phyloP scores from a whole-genome alignment of 352 stramenopile species.

The Pythium sp. region DNA sequence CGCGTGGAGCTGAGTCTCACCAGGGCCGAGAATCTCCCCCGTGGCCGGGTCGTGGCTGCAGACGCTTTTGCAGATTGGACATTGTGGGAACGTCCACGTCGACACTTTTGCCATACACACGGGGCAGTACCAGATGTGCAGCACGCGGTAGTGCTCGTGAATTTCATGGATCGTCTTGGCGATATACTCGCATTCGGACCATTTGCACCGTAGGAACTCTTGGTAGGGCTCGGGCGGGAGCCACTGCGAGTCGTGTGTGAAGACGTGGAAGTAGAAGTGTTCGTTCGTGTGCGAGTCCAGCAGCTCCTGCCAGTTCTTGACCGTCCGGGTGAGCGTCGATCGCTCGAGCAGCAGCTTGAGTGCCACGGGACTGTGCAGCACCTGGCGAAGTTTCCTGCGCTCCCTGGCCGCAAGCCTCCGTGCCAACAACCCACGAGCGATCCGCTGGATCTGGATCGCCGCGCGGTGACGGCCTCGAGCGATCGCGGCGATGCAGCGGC shows the following conservation, averaged over 20 bases:
- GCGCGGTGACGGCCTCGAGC: conserved; percentile 39
- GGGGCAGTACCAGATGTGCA: conserved; percentile 76
- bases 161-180: conserved; percentile 69
- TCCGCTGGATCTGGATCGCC: conserved; percentile 51
- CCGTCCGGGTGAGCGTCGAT: conserved; percentile 54
- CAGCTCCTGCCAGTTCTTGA: conserved; percentile 76
- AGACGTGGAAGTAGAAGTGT: conserved; percentile 85
- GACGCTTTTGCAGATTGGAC: conserved; percentile 56
- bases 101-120: conserved; percentile 70
- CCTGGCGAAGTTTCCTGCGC: conserved; percentile 45
- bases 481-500: conserved; percentile 31
- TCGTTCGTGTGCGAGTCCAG: conserved; percentile 81
- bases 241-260: conserved; percentile 80
- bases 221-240: conserved; percentile 56
- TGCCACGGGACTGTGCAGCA: conserved; percentile 63
- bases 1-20: conserved; percentile 49
- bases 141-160: conserved; percentile 65
- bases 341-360: conserved; percentile 67
- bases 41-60: conserved; percentile 57
- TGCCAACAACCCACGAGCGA: conserved; percentile 56
- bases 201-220: conserved; percentile 64
- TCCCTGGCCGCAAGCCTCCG: conserved; percentile 41
- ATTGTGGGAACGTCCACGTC: conserved; percentile 63
- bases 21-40: conserved; percentile 56
- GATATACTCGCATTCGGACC: conserved; percentile 52